phyloP scores from a whole-genome alignment of 352 stramenopile genomes.

The Phytopythium kandeliae region DNA sequence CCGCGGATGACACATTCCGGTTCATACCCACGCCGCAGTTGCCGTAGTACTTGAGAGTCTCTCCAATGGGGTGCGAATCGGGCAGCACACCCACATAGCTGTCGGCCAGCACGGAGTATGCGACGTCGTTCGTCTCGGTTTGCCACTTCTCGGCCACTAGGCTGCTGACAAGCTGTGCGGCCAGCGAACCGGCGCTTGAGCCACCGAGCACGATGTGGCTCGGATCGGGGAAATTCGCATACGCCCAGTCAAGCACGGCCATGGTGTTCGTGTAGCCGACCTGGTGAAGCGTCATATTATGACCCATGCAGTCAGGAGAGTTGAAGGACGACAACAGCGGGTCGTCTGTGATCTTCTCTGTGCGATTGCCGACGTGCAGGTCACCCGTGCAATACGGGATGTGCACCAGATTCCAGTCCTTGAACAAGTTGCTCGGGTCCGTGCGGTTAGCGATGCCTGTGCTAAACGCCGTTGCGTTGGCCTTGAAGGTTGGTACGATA shows the following conservation, averaged over 20 bases:
- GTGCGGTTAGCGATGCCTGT: conserved; percentile 39
- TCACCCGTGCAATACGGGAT: conserved; percentile 72
- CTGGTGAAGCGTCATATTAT: conserved; percentile 41
- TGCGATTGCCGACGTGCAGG: conserved; percentile 45
- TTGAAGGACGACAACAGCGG: conserved; percentile 25
- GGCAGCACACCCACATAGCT: conserved; percentile 50
- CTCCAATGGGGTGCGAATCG: conserved; percentile 20
- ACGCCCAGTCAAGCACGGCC: conserved; percentile 50
- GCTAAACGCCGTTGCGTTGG: conserved; percentile 32
- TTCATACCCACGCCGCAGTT: conserved; percentile 26
- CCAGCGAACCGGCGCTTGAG: conserved; percentile 46
- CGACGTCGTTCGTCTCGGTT: conserved; percentile 27
- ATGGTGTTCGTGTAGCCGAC: conserved; percentile 64
- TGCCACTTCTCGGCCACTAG: conserved; percentile 49
- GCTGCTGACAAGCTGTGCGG: conserved; percentile 30
- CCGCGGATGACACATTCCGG: conserved; percentile 11
- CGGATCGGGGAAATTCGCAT: conserved; percentile 48
- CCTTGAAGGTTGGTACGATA: conserved; percentile 36
- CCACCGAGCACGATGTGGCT: conserved; percentile 44
- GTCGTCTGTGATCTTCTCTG: conserved; percentile 16
- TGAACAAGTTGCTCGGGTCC: conserved; percentile 49
- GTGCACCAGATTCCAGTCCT: conserved; percentile 69
- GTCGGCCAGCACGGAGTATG: conserved; percentile 39
- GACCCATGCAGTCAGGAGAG: conserved; percentile 22
- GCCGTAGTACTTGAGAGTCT: conserved; percentile 34